phyloP scores from a whole-genome alignment of 2,329 filamentous ascomycete genomes.

The Cordyceps militaris region DNA sequence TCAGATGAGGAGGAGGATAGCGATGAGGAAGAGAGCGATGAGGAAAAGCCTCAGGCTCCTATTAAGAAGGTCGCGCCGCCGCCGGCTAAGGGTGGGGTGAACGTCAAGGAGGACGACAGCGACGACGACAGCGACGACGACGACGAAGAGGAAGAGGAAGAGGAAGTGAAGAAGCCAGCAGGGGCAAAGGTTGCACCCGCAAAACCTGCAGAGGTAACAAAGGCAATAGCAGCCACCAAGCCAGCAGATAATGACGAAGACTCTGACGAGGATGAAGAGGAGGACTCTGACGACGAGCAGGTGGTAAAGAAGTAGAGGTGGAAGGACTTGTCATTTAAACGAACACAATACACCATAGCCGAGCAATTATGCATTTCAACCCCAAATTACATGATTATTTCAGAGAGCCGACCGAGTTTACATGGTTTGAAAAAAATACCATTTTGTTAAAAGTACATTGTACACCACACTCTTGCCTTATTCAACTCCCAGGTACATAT shows the following conservation, averaged over 20 bases:
- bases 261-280: constrained; percentile 21
- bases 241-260: constrained; percentile 19
- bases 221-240: constrained; percentile 19
- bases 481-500: neutral
- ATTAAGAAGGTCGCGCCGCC: constrained; percentile 16
- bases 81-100: constrained; percentile 16
- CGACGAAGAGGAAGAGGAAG: constrained; percentile 16
- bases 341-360: constrained; percentile 10
- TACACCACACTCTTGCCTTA: neutral
- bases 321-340: neutral
- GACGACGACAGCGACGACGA: constrained; percentile 17
- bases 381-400: neutral
- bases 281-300: constrained; percentile 20
- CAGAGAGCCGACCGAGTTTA: neutral
- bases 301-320: constrained; percentile 18
- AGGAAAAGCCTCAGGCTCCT: constrained; percentile 17
- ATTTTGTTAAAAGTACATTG: neutral
- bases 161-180: neutral
- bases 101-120: constrained; percentile 19
- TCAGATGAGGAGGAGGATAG: constrained; percentile 13
- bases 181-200: neutral
- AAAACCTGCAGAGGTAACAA: neutral
- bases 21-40: constrained; percentile 15
- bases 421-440: neutral
- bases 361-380: constrained; percentile 3